phyloP scores from a whole-genome alignment of 345 rosid species.

The Eucalyptus pumila region DNA sequence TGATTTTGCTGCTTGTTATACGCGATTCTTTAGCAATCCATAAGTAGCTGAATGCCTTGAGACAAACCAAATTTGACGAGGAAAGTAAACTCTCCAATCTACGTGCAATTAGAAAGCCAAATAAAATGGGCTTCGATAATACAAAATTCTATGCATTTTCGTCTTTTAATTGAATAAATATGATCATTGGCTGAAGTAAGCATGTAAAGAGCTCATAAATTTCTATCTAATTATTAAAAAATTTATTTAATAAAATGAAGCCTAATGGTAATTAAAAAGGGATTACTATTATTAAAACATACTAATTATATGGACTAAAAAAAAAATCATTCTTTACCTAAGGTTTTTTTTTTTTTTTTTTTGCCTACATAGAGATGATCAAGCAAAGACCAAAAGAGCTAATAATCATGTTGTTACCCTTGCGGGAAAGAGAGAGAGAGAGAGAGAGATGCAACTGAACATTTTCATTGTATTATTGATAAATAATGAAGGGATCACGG shows the following conservation, averaged over 20 bases:
- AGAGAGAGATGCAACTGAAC: too few relatives aligned
- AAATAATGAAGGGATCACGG: too few relatives aligned
- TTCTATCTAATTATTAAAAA: background rate
- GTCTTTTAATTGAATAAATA: background rate
- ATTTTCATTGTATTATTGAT: too few relatives aligned
- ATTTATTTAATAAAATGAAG: background rate
- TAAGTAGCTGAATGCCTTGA: background rate
- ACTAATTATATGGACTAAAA: background rate
- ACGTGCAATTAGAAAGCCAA: background rate
- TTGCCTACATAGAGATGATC: background rate
- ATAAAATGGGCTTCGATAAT: background rate
- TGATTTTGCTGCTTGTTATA: background rate
- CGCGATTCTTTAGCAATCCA: background rate
- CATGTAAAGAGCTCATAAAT: background rate
- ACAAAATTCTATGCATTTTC: background rate
- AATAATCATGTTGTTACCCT: background rate
- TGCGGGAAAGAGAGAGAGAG: background rate
- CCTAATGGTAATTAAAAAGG: background rate
- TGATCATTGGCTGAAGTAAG: background rate
- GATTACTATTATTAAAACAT: background rate
- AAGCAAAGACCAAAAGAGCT: background rate
- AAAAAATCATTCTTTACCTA: background rate
- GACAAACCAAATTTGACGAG: background rate
- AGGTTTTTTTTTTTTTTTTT: background rate
- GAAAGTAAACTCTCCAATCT: background rate